Percentiles rank a stretch among this genome's conserved stretches.
Evolutionary conservation across 495 filamentous ascomycete species (phyloP).

Genomic region (Xylaria flabelliformis): DNA sequence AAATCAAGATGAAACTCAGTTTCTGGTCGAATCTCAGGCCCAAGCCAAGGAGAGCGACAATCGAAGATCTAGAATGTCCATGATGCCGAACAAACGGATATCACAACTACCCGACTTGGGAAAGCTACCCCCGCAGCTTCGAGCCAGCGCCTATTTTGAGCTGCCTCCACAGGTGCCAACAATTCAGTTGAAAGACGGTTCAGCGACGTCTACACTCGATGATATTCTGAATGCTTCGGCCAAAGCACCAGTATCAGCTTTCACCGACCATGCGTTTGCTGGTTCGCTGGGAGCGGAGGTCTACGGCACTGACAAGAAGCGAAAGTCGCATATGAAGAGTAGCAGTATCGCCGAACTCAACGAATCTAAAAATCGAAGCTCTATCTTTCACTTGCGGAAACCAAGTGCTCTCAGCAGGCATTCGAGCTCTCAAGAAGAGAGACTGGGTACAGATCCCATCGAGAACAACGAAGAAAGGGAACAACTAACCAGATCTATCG

Average conservation of each 20-base stretch:
- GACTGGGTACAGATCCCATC: slow-evolving; percentile 33
- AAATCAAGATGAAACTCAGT: slow-evolving; percentile 20
- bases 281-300: slow-evolving; percentile 73
- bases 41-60: slow-evolving; percentile 28
- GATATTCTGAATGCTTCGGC: slow-evolving; percentile 95
- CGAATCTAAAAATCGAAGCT: slow-evolving; percentile 46
- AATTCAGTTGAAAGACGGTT: slow-evolving; percentile 76
- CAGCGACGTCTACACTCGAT: slow-evolving; percentile 87
- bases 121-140: slow-evolving; percentile 81
- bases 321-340: slow-evolving; percentile 41
- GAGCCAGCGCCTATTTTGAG: slow-evolving; percentile 92
- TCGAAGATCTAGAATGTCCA: slow-evolving; percentile 33
- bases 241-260: slow-evolving; percentile 88
- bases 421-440: slow-evolving; percentile 35
- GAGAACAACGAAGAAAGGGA: slow-evolving; percentile 44
- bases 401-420: slow-evolving; percentile 38
- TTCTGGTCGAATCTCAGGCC: slow-evolving; percentile 16
- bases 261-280: slow-evolving; percentile 89
- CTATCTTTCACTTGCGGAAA: slow-evolving; percentile 46
- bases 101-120: slow-evolving; percentile 51
- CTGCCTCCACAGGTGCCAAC: slow-evolving; percentile 60
- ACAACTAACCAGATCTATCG: slow-evolving; percentile 29
- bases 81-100: slow-evolving; percentile 45
- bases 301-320: slow-evolving; percentile 60
- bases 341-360: slow-evolving; percentile 32